Conservation (phyloP, 768 basidiomycete genomes). For the Cystobasidium ongulense region DNA sequence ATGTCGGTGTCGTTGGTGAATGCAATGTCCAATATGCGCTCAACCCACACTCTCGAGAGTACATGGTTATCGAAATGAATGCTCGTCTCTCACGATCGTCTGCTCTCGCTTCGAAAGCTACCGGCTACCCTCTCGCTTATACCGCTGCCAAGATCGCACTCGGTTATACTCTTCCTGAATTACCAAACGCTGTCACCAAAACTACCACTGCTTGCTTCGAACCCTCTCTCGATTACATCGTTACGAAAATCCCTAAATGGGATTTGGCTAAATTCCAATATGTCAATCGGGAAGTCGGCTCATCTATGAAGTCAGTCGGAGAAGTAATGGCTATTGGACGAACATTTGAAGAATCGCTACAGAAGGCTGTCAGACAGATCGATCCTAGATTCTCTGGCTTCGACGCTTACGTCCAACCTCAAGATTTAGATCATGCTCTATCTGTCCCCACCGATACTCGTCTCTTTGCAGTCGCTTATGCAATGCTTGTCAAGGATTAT, state of each 20-base stretch:
- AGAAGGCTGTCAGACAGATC: conserved; percentile 95
- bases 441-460: conserved; percentile 85
- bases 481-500: conserved; percentile 89
- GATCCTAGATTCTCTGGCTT: conserved; percentile 96
- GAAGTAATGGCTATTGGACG: conserved; percentile 99
- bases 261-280: conserved; percentile 95
- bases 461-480: conserved; percentile 91
- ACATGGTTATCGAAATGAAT: conserved; percentile 77
- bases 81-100: conserved; percentile 48
- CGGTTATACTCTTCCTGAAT: conserved; percentile 91
- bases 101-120: conserved; percentile 96
- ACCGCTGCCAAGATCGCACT: conserved; percentile 98
- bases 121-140: conserved; percentile 96
- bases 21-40: conserved; percentile 98
- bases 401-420: conserved; percentile 80
- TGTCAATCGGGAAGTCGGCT: conserved; percentile 88
- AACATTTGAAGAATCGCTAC: conserved; percentile 95
- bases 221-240: conserved; percentile 96
- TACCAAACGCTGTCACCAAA: conserved; percentile 98
- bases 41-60: conserved; percentile 83
- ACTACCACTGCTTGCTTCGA: conserved; percentile 99
- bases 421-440: conserved; percentile 73
- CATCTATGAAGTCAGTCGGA: conserved; percentile 97
- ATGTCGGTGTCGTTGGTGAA: conserved; percentile 68
- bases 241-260: conserved; percentile 99